Evolutionary conservation across 1,284 basidiomycete species (phyloP), one percentile per base, ranked within the genome.

Genomic region (Microbotryum saponariae): DNA sequence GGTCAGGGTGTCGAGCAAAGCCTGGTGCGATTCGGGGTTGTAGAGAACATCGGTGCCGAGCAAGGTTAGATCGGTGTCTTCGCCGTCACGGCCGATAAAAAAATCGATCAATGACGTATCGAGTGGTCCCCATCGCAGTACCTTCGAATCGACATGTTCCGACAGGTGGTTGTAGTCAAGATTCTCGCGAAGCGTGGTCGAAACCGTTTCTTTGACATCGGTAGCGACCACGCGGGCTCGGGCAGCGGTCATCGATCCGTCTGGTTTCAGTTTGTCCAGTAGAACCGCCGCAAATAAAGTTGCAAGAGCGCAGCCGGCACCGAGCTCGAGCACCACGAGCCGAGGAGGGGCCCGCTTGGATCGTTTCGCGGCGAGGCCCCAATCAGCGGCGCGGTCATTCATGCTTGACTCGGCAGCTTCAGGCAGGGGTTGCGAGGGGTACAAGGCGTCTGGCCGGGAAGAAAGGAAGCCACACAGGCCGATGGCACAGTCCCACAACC

Each of bases 21-120:
- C 29, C 2, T 5, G 3, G 51, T 72, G 71, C 1, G 67, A 65
- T 0, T 56, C 53, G 2, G 66, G 60, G 58, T 72, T 68, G 66
- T 72, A 72, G 8, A 72, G 65, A 18, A 72, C 62, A 56, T 72
- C 71, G 20, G 67, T 59, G 3, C 61, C 71, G 42, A 70, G 29
- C 20, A 72, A 23, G 23, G 59, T 65, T 7, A 66, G n/a, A 21
- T 29, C 6, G 18, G 23, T 45, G 12, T 21, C 14, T 33, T 21
- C 33, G 1, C 42, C 20, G 5, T 10, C 6, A 5, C 3, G 10
- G 2, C n/a, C 51, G 4, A 60, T 25, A 2, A 62, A 18, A 7
- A 10, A 23, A 16, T 31, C 44, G 14, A 54, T 20, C 14, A 25
- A 50, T 50, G 48, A 23, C 45, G 33, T 37, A 45, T 57, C n/a